Percentiles rank a stretch among this genome's conserved stretches.
Evolutionary conservation across 2,329 filamentous ascomycete species (phyloP).

Genomic region (Fusarium globosum): DNA sequence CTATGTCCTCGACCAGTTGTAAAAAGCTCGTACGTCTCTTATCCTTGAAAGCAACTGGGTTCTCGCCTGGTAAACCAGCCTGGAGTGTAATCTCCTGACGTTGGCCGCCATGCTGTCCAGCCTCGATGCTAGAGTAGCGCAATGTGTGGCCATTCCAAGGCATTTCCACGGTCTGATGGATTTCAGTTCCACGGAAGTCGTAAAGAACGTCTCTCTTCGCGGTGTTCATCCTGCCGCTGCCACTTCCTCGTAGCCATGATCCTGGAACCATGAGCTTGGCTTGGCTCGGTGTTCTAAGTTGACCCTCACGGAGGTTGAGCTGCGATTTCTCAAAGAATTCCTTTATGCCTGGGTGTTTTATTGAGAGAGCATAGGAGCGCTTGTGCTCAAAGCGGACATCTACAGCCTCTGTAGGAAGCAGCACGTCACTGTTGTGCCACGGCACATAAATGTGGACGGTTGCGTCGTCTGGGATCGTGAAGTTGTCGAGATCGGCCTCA

Average conservation of each 20-base stretch:
- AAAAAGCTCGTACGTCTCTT: constrained; percentile 39
- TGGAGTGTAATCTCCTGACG: constrained; percentile 62
- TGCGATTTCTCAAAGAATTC: constrained; percentile 58
- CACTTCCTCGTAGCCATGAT: constrained; percentile 1
- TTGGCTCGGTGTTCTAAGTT: constrained; percentile 54
- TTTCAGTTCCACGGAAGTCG: constrained; percentile 63
- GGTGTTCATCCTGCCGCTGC: not conserved
- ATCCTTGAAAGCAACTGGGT: not conserved
- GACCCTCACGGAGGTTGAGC: constrained; percentile 58
- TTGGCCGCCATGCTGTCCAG: constrained; percentile 61
- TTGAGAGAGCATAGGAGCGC: constrained; percentile 53
- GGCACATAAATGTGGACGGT: constrained; percentile 48
- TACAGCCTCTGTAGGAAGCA: constrained; percentile 59
- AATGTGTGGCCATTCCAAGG: constrained; percentile 58
- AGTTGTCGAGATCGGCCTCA: constrained; percentile 43
- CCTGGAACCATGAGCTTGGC: constrained; percentile 27
- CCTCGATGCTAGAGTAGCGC: constrained; percentile 64
- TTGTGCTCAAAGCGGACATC: constrained; percentile 59
- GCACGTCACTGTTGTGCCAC: constrained; percentile 53
- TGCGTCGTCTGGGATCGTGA: constrained; percentile 45
- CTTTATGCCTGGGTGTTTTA: constrained; percentile 50
- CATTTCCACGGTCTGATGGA: constrained; percentile 59
- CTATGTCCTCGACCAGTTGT: constrained; percentile 46
- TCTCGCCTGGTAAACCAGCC: constrained; percentile 1
- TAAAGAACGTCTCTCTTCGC: constrained; percentile 43